Base-by-base conservation (phyloP, 164 flowering plant genomes). In the Stephania yunnanensis region DNA sequence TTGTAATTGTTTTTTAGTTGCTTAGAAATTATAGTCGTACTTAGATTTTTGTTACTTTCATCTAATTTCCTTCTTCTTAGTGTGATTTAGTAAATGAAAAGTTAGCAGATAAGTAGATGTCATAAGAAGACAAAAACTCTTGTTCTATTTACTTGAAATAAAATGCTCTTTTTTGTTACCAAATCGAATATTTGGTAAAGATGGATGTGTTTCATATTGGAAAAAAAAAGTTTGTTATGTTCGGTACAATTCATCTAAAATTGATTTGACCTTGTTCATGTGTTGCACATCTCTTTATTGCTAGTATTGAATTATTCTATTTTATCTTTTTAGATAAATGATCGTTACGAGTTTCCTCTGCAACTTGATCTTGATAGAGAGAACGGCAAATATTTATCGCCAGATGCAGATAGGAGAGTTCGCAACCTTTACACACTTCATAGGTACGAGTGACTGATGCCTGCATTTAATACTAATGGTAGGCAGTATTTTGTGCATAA, bases 371-470 rank as follows among this genome's bases (percentile, higher is more conserved):
- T 89, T 80, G 92, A 89, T 73, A 78, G 88, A 76, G 90, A 85
- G 52, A 68, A 85, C 79, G 87, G 90, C 5, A 89, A 86, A 75
- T 89, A 89, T 72, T 77, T 89, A 61, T 85, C 92, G 7, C 92
- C 90, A 55, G 91, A 89, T 10, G 89, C 92, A 11, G 88, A 89
- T 76, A 83, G 85, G 76, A 81, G 81, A 52, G 87, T 87, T 72
- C 88, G 91, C 74, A 89, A 89, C 69, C 88, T 87, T 69, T 89
- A 89, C 80, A 85, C 87, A 0, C 89, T 89, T 73, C 92, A 89
- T 76, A 87, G 92, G 92, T 80, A 77, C 20, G n/a, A n/a, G n/a
- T 31, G 20, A 5, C 42, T 69, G 13, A 36, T 12, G 68, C 3
- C 0, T 75, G 44, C 70, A 42, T 55, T 70, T 9, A 36, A 36